These are phyloP conservation scores for Chrysoporthe puriensis DNA, from an alignment of 2,329 filamentous ascomycete species.

Conservation along the genomic window DNA sequence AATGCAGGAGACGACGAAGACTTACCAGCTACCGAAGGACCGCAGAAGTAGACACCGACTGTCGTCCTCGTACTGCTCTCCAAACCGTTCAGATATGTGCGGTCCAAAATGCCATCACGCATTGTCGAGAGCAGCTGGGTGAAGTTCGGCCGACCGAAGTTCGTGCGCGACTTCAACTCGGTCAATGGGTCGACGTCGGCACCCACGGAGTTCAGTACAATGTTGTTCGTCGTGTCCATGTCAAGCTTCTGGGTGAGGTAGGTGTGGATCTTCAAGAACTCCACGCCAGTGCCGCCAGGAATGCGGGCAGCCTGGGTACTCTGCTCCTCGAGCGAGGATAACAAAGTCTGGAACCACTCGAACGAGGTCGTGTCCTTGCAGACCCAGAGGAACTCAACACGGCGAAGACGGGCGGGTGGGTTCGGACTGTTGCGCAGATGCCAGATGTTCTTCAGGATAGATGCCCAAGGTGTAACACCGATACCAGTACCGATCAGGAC, in stretches of 20 bases:
- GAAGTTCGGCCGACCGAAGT: conserved; percentile 95
- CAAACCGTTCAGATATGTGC: conserved; percentile 82
- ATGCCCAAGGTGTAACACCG: conserved; percentile 84
- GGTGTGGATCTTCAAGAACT: conserved; percentile 97
- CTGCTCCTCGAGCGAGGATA: conserved; percentile 88
- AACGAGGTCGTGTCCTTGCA: conserved; percentile 95
- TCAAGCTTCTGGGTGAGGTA: conserved; percentile 95
- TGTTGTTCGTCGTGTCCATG: conserved; percentile 91
- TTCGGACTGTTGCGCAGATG: conserved; percentile 89
- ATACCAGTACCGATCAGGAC: conserved; percentile 86
- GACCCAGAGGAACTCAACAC: conserved; percentile 99
- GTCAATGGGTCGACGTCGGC: conserved; percentile 87
- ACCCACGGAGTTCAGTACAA: conserved; percentile 93
- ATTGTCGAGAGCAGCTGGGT: conserved; percentile 77
- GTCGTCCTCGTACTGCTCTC: conserved; percentile 78
- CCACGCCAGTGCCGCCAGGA: conserved; percentile 68
- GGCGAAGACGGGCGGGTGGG: conserved; percentile 83
- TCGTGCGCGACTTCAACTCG: conserved; percentile 85
- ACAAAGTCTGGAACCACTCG: conserved; percentile 96
- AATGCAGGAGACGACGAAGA: conserved; percentile 25
- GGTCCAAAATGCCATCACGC: conserved; percentile 84
- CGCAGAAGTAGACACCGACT: conserved; percentile 97
- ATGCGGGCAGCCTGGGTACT: conserved; percentile 70
- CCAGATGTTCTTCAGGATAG: conserved; percentile 97
- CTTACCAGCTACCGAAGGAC: conserved; percentile 72